A percentile compares a stretch with the other conserved stretches of the same genome.
phyloP scores from a whole-genome alignment of 257 asterid species.

The Rauvolfia tetraphylla region DNA sequence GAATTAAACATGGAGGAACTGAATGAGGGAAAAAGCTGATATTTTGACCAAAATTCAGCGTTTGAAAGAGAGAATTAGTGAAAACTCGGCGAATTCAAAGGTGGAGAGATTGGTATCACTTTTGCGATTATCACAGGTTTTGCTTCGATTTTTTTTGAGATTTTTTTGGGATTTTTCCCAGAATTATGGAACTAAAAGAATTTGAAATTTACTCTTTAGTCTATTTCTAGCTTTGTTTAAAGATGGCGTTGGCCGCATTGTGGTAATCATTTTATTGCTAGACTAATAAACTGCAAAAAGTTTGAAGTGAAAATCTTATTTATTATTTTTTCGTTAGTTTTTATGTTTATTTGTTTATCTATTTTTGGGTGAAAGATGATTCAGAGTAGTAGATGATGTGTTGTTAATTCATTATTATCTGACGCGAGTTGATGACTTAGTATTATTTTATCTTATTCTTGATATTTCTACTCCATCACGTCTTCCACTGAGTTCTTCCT shows the following conservation, averaged over 20 bases:
- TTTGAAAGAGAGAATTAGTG: constrained; percentile 29
- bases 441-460: background rate
- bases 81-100: constrained; percentile 21
- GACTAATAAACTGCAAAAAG: background rate
- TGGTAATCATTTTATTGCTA: background rate
- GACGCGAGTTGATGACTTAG: no score
- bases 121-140: constrained; percentile 43
- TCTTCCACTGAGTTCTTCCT: background rate
- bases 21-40: constrained; percentile 21
- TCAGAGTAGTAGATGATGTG: background rate
- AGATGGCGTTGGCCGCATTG: no score
- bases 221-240: background rate
- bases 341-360: background rate
- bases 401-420: no score
- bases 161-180: background rate
- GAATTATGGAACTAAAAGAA: background rate
- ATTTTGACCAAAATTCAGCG: constrained; percentile 31
- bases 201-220: no score
- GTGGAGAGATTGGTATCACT: constrained; percentile 36
- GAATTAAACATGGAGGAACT: constrained; percentile 2
- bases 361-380: background rate
- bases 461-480: background rate
- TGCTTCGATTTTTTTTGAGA: background rate
- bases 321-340: background rate
- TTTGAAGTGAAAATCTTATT: background rate